Percentiles rank a stretch among this genome's conserved stretches.
Evolutionary conservation across 306 rosid species (phyloP).

Genomic region (Cercis canadensis): DNA sequence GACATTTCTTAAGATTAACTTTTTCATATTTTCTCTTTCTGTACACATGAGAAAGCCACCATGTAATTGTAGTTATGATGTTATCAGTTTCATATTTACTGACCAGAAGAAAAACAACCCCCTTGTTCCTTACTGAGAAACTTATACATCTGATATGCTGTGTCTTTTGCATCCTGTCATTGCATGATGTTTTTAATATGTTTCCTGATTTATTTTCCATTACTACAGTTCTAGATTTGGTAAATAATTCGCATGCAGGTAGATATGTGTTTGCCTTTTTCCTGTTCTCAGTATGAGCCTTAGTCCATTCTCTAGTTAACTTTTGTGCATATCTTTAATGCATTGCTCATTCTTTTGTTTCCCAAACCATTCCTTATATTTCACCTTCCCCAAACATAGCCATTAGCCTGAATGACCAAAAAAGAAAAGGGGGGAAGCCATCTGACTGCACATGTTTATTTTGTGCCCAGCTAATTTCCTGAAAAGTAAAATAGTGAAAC

Average conservation of each 20-base stretch:
- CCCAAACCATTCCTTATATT: constrained; percentile 41
- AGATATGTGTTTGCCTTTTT: constrained; percentile 25
- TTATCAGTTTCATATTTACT: constrained; percentile 1
- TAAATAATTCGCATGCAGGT: constrained; percentile 31
- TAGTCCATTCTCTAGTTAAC: neutral
- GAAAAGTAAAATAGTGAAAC: constrained; percentile 25
- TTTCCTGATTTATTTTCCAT: constrained; percentile 13
- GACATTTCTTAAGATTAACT: constrained; percentile 1
- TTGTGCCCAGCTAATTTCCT: constrained; percentile 36
- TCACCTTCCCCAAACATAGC: constrained; percentile 47
- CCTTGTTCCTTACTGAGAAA: neutral
- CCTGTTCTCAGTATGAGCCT: constrained; percentile 36
- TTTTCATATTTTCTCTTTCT: neutral
- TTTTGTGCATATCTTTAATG: constrained; percentile 10
- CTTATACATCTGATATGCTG: too few species aligned
- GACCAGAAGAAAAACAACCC: neutral
- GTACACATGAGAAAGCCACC: neutral
- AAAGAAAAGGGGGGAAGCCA: constrained; percentile 44
- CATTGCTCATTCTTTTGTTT: constrained; percentile 33
- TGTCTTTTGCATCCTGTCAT: constrained; percentile 1
- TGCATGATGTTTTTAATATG: constrained; percentile 12
- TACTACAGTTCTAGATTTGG: constrained; percentile 37
- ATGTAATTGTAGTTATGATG: neutral
- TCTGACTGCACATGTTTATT: constrained; percentile 51
- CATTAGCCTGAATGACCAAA: constrained; percentile 44